phyloP scores from a whole-genome alignment of 2,329 filamentous ascomycete genomes.

The Colletotrichum scovillei region DNA sequence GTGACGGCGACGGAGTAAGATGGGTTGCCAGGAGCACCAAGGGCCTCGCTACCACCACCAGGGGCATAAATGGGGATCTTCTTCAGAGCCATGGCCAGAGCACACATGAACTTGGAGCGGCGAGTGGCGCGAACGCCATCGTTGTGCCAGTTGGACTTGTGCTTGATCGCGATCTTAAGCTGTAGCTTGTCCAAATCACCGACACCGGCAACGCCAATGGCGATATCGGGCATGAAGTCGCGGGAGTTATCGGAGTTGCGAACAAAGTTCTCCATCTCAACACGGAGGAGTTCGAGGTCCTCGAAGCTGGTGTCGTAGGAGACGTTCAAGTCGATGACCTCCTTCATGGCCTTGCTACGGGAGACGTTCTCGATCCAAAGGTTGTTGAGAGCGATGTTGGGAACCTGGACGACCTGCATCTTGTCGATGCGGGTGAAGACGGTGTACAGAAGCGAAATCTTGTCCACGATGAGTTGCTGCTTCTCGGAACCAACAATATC shows the following conservation, averaged over 20 bases:
- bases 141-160: conserved; percentile 95
- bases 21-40: conserved; percentile 79
- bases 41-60: conserved; percentile 73
- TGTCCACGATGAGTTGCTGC: conserved; percentile 84
- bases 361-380: conserved; percentile 97
- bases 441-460: conserved; percentile 93
- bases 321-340: conserved; percentile 82
- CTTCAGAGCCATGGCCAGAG: conserved; percentile 84
- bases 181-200: conserved; percentile 89
- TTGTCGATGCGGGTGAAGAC: conserved; percentile 84
- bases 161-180: conserved; percentile 84
- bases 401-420: conserved; percentile 82
- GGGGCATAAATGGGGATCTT: conserved; percentile 88
- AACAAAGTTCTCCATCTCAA: conserved; percentile 89
- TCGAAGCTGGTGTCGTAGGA: conserved; percentile 90
- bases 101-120: conserved; percentile 97
- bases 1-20: conserved; percentile 82
- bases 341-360: conserved; percentile 91
- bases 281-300: conserved; percentile 85
- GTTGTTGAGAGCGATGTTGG: conserved; percentile 91
- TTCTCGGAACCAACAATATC: conserved; percentile 73
- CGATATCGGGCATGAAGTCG: conserved; percentile 89
- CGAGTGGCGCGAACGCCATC: conserved; percentile 83
- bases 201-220: conserved; percentile 81
- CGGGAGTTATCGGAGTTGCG: conserved; percentile 84